These are phyloP conservation scores for Xylaria cubensis DNA, from an alignment of 495 filamentous ascomycete genomes.

Conservation along the genomic window DNA sequence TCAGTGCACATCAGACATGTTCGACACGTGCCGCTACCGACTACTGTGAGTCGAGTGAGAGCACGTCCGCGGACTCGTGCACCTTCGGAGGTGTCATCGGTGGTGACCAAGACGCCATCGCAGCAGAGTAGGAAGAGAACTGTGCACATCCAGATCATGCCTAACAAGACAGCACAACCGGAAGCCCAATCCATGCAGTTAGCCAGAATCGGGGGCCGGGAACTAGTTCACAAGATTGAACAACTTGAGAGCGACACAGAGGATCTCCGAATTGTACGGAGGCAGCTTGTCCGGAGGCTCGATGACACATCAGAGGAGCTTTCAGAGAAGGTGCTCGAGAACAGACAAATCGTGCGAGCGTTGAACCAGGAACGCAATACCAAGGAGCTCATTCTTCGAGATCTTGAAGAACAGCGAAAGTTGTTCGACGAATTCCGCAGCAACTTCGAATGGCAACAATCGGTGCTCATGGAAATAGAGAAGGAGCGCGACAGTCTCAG, in stretches of 20 bases:
- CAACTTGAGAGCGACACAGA: slow-evolving; percentile 50
- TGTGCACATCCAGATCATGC: slow-evolving; percentile 43
- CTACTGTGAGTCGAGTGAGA: slow-evolving; percentile 36
- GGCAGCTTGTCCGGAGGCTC: slow-evolving; percentile 42
- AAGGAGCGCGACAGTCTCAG: slow-evolving; percentile 48
- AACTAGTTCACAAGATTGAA: slow-evolving; percentile 48
- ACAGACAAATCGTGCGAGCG: slow-evolving; percentile 36
- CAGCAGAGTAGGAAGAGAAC: slow-evolving; percentile 39
- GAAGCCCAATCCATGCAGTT: slow-evolving; percentile 37
- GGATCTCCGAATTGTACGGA: slow-evolving; percentile 44
- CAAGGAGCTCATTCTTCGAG: slow-evolving; percentile 41
- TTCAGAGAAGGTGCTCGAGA: slow-evolving; percentile 34
- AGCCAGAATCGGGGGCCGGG: slow-evolving; percentile 31
- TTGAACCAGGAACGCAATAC: slow-evolving; percentile 38
- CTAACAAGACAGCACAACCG: slow-evolving; percentile 28
- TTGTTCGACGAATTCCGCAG: slow-evolving; percentile 52
- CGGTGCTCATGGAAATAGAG: slow-evolving; percentile 48
- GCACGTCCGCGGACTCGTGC: slow-evolving; percentile 40
- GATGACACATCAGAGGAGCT: slow-evolving; percentile 41
- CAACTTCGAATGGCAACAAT: slow-evolving; percentile 47
- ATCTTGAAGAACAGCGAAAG: slow-evolving; percentile 49
- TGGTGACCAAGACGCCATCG: slow-evolving; percentile 29
- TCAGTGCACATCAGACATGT: slow-evolving; percentile 41
- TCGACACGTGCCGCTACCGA: slow-evolving; percentile 35
- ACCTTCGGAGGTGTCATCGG: slow-evolving; percentile 37